These are phyloP conservation scores for Cucurbita ficifolia DNA, from an alignment of 306 rosid species.

Conservation along the genomic window DNA sequence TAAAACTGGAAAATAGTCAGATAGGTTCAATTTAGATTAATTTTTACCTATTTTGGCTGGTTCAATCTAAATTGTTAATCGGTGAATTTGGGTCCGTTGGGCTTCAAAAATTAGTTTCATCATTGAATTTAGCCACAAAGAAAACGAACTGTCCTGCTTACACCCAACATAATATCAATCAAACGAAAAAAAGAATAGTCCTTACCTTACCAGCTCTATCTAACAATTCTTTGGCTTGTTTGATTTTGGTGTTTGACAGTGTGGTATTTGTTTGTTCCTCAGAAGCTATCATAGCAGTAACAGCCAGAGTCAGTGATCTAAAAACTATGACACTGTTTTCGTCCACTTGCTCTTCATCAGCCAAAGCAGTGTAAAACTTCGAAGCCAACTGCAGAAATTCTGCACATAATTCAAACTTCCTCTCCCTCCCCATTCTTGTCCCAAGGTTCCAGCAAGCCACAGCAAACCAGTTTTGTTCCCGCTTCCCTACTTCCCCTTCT, in stretches of 20 bases:
- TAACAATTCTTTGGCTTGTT: slow-evolving; percentile 46
- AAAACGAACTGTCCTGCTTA: background rate
- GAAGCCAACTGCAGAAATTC: slow-evolving; percentile 65
- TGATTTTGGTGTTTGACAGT: slow-evolving; percentile 55
- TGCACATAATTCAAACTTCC: slow-evolving; percentile 48
- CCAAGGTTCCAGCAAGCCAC: slow-evolving; percentile 86
- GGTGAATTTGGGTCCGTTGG: background rate
- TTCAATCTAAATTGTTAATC: background rate
- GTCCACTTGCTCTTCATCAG: slow-evolving; percentile 39
- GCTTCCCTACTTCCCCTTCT: slow-evolving; percentile 65
- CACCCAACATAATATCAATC: background rate
- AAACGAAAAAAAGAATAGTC: background rate
- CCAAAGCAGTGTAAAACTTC: slow-evolving; percentile 29
- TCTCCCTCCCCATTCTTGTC: slow-evolving; percentile 49
- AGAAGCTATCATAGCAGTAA: slow-evolving; percentile 58
- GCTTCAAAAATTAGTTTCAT: background rate
- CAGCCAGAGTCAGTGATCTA: slow-evolving; percentile 54
- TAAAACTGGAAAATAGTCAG: background rate
- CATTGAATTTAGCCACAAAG: background rate
- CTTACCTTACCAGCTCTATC: slow-evolving; percentile 86
- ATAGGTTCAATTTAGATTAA: background rate
- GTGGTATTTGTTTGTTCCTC: slow-evolving; percentile 47
- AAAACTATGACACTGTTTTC: slow-evolving; percentile 42
- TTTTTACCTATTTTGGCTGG: background rate
- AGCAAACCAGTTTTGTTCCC: slow-evolving; percentile 87